phyloP scores from a whole-genome alignment of 306 rosid species.

The Neltuma alba region DNA sequence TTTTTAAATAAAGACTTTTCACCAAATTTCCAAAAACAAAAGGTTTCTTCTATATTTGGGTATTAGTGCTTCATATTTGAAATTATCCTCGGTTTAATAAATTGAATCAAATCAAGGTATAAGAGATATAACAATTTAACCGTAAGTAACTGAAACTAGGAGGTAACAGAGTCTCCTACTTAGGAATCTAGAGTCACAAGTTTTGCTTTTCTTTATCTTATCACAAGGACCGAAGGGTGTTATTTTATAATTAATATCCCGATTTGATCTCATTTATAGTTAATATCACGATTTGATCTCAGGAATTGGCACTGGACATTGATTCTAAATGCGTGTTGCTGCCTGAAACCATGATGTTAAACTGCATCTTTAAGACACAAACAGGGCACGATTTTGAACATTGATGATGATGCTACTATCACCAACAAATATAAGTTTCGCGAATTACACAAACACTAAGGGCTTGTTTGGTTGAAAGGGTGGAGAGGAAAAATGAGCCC shows the following conservation, averaged over 20 bases:
- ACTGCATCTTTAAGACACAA: neutral
- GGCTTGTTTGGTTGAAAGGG: no score
- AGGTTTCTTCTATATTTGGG: neutral
- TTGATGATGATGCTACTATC: neutral
- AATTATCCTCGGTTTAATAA: neutral
- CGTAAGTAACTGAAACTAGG: neutral
- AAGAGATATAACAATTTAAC: no score
- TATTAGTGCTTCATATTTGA: neutral
- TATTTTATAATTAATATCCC: no score
- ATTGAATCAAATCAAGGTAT: no score
- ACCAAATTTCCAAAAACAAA: no score
- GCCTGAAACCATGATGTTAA: neutral
- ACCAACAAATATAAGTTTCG: no score
- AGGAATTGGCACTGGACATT: no score
- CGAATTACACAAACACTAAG: no score
- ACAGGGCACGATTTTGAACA: neutral
- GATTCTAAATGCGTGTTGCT: neutral
- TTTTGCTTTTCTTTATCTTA: no score
- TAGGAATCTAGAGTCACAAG: neutral
- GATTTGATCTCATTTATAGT: no score
- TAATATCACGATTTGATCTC: neutral
- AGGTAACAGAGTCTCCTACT: neutral
- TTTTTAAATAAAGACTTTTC: no score
- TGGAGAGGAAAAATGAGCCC: no score
- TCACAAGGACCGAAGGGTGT: neutral